These are phyloP conservation scores for Sanghuangporus sanghuang DNA, from an alignment of 1,284 basidiomycete species.

Conservation along the genomic window DNA sequence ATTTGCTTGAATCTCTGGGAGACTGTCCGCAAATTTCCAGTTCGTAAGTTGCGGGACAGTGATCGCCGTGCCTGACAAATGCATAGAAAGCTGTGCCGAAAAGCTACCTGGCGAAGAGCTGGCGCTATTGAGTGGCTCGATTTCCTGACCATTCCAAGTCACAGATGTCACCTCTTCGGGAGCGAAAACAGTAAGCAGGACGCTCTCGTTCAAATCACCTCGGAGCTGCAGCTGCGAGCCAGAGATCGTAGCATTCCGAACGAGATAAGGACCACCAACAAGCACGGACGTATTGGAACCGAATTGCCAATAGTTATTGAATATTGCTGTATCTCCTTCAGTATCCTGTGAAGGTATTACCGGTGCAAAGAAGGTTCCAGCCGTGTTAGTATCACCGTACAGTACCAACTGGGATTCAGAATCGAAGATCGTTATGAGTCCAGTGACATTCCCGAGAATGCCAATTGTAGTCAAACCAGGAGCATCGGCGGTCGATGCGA, in stretches of 20 bases:
- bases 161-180: conserved; percentile 45
- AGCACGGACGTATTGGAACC: conserved; percentile 49
- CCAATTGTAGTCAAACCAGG: conserved; percentile 20
- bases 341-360: conserved; percentile 30
- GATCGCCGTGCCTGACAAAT: not conserved
- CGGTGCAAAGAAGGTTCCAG: conserved; percentile 53
- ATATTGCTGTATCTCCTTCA: conserved; percentile 18
- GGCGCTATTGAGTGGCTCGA: conserved; percentile 26
- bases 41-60: conserved; percentile 37
- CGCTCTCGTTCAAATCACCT: conserved; percentile 44
- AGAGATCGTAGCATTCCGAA: conserved; percentile 40
- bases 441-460: conserved; percentile 50
- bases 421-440: conserved; percentile 60
- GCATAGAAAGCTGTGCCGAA: conserved; percentile 2
- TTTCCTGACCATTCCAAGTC: conserved; percentile 63
- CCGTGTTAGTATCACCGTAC: conserved; percentile 57
- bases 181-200: conserved; percentile 45
- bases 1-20: conserved; percentile 55
- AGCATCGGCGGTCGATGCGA: conserved; percentile 38
- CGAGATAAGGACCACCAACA: conserved; percentile 53
- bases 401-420: conserved; percentile 60
- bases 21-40: conserved; percentile 68
- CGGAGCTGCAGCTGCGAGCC: conserved; percentile 34
- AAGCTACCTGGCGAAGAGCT: conserved; percentile 22
- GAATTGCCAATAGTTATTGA: conserved; percentile 40